A percentile compares a stretch with the other conserved stretches of the same genome.
phyloP scores from a whole-genome alignment of 768 basidiomycete genomes.

The Lactarius vividus region DNA sequence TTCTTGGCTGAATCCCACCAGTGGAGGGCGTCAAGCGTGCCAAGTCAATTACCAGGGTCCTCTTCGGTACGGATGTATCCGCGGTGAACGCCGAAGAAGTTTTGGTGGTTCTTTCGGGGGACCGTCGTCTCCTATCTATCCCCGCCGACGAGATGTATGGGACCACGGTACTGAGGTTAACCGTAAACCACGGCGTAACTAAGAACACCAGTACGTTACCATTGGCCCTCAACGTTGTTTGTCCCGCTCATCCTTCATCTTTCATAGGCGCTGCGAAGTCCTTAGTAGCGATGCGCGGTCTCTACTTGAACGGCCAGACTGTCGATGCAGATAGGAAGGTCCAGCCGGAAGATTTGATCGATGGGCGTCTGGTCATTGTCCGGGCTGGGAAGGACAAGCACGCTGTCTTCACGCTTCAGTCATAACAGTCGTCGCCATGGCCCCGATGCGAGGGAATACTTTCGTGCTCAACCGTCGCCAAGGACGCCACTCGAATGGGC shows the following conservation, averaged over 20 bases:
- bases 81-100: slow-evolving; percentile 53
- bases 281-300: slow-evolving; percentile 24
- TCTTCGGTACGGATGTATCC: slow-evolving; percentile 43
- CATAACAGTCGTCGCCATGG: background rate
- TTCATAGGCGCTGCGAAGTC: slow-evolving; percentile 24
- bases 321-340: slow-evolving; percentile 12
- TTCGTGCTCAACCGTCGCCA: background rate
- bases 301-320: slow-evolving; percentile 26
- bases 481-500: background rate
- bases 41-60: slow-evolving; percentile 42
- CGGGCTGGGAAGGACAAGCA: slow-evolving; percentile 29
- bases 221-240: background rate
- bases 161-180: slow-evolving; percentile 58
- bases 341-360: slow-evolving; percentile 21
- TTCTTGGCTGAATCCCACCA: slow-evolving; percentile 27
- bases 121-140: slow-evolving; percentile 58
- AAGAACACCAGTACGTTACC: slow-evolving; percentile 44
- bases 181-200: slow-evolving; percentile 50
- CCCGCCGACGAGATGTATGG: slow-evolving; percentile 51
- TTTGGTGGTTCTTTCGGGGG: slow-evolving; percentile 56
- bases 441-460: background rate
- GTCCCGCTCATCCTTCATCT: background rate
- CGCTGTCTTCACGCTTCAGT: slow-evolving; percentile 16
- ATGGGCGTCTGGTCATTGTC: slow-evolving; percentile 24
- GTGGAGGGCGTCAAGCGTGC: slow-evolving; percentile 44